These are phyloP conservation scores for Paramecium caudatum DNA, from an alignment of 73 alveolate species.

Conservation along the genomic window DNA sequence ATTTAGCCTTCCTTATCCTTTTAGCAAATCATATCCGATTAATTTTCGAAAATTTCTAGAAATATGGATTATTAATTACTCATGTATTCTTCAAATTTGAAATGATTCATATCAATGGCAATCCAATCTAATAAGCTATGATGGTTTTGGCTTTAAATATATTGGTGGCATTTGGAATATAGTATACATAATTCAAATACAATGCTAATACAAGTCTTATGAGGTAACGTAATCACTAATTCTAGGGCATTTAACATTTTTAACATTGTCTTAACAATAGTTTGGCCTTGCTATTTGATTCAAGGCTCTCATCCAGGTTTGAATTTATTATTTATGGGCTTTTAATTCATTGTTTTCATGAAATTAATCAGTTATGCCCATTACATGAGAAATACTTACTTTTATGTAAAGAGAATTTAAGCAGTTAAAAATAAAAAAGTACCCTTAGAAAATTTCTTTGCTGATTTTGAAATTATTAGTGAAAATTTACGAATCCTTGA, in stretches of 20 bases:
- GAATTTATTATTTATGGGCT: conserved; percentile 20
- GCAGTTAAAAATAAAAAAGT: conserved; percentile 49
- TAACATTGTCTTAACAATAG: conserved; percentile 31
- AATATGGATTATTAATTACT: conserved; percentile 62
- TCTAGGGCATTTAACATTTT: not conserved
- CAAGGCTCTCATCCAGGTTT: conserved; percentile 61
- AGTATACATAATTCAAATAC: conserved; percentile 36
- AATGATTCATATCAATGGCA: conserved; percentile 3
- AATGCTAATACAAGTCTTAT: not conserved
- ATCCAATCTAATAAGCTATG: not conserved
- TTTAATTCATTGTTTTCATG: conserved; percentile 45
- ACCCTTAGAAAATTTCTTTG: not conserved
- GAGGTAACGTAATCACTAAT: too few species aligned
- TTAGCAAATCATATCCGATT: conserved; percentile 73
- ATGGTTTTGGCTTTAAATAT: conserved; percentile 13
- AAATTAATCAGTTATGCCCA: conserved; percentile 76
- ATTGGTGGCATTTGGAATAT: conserved; percentile 42
- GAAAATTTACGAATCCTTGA: conserved; percentile 53
- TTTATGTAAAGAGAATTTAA: conserved; percentile 58
- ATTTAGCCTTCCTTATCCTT: conserved; percentile 64
- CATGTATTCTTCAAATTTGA: conserved; percentile 45
- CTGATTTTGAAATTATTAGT: conserved; percentile 40
- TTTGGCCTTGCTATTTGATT: conserved; percentile 50
- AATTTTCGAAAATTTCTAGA: conserved; percentile 68
- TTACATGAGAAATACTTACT: conserved; percentile 56